Percentiles rank a stretch among this genome's conserved stretches.
These are phyloP conservation scores for Candida tropicalis DNA, from an alignment of 1,139 yeast genomes.

Conservation along the genomic window DNA sequence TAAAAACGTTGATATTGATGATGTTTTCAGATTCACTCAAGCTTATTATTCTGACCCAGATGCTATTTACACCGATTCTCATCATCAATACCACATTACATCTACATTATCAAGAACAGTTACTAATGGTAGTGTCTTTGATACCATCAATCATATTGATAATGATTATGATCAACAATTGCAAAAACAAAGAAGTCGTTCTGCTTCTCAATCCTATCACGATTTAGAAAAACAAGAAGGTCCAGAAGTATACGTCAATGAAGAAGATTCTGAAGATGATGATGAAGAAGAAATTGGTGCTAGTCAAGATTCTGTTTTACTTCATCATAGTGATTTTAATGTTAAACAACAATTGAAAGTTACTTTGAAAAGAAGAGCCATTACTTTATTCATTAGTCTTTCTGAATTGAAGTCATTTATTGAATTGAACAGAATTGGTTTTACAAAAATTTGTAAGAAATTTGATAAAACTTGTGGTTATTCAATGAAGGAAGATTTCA, in stretches of 20 bases:
- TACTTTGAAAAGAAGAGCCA: slow-evolving; percentile 68
- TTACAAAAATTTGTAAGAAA: slow-evolving; percentile 85
- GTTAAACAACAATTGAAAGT: slow-evolving; percentile 57
- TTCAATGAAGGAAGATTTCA: slow-evolving; percentile 55
- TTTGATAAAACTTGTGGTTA: slow-evolving; percentile 82
- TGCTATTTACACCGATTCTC: slow-evolving; percentile 22
- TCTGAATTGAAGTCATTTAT: slow-evolving; percentile 84
- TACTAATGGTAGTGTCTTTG: slow-evolving; percentile 33
- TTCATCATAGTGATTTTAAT: slow-evolving; percentile 49
- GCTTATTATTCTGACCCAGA: slow-evolving; percentile 14
- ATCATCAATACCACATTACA: slow-evolving; percentile 27
- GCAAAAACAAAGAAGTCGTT: slow-evolving; percentile 6
- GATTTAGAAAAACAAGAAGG: slow-evolving; percentile 24
- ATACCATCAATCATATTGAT: slow-evolving; percentile 28
- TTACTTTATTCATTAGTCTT: slow-evolving; percentile 68
- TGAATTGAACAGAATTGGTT: slow-evolving; percentile 85
- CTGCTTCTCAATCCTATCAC: slow-evolving; percentile 6
- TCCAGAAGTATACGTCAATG: slow-evolving; percentile 21
- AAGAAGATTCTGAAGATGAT: slow-evolving; percentile 40
- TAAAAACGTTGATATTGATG: slow-evolving; percentile 32
- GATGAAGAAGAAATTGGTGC: slow-evolving; percentile 43
- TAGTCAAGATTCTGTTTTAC: slow-evolving; percentile 41
- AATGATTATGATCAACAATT: slow-evolving; percentile 14
- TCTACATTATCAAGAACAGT: slow-evolving; percentile 33
- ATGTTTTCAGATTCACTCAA: slow-evolving; percentile 23